Conservation (phyloP, 2,329 filamentous ascomycete species). For the Colletotrichum abscissum region DNA sequence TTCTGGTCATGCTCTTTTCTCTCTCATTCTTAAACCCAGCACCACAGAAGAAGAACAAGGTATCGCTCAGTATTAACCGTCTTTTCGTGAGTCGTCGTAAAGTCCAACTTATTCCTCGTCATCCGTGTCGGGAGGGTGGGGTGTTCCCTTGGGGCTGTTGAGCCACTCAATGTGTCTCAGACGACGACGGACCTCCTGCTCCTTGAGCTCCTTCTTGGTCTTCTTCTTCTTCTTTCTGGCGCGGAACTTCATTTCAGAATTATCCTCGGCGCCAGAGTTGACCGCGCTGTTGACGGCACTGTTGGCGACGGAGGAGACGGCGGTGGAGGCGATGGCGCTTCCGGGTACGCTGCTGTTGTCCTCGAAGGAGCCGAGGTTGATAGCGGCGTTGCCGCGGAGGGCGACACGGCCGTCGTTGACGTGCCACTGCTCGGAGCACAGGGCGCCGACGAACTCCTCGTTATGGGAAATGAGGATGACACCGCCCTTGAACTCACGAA, state of each 20-base stretch:
- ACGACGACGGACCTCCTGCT: conserved; percentile 86
- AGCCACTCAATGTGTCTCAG: conserved; percentile 89
- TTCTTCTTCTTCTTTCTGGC: conserved; percentile 97
- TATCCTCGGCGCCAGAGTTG: conserved; percentile 88
- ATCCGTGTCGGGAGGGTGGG: conserved; percentile 80
- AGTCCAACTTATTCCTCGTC: conserved; percentile 67
- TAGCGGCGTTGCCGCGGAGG: conserved; percentile 80
- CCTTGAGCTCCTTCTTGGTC: conserved; percentile 96
- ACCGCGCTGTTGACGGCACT: conserved; percentile 71
- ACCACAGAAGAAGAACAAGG: conserved; percentile 13
- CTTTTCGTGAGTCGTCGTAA: conserved; percentile 12
- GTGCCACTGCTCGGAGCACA: conserved; percentile 97
- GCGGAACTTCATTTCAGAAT: conserved; percentile 85
- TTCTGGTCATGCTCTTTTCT: conserved; percentile 1
- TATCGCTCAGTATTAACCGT: conserved; percentile 25
- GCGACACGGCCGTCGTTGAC: conserved; percentile 89
- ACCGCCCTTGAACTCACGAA: conserved; percentile 97
- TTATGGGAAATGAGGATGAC: conserved; percentile 99
- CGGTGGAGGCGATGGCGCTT: conserved; percentile 69
- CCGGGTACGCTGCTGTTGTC: conserved; percentile 70
- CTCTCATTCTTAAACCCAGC: conserved; percentile 9
- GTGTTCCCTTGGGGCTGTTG: conserved; percentile 86
- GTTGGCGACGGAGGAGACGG: conserved; percentile 64
- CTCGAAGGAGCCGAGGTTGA: conserved; percentile 87
- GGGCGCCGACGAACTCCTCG: conserved; percentile 96